Base-by-base conservation (phyloP, 1,284 basidiomycete genomes). In the Heterobasidion parviporum region DNA sequence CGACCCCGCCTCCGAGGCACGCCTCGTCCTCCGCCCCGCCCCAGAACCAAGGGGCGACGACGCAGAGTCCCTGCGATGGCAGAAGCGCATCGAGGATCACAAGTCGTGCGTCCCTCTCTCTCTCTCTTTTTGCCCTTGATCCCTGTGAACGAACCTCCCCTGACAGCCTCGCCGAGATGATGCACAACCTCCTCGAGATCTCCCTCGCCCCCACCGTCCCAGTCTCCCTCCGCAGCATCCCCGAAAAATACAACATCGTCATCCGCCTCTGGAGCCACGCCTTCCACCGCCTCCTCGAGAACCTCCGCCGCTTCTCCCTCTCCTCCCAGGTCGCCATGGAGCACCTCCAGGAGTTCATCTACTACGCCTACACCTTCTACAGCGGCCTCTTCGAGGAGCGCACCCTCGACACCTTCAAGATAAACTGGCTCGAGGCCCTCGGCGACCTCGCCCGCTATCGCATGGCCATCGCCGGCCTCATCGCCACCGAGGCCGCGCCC, bases 301-400 rank as follows among this genome's bases (percentile, higher is more conserved):
- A 89, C 10, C 81, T 99, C 43, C 87, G 94, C 7, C 87, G 89
- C 54, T 87, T 89, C 0, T 94, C 86, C 58, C 85, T 56, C 83
- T 92, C 60, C 77, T 98, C 45, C 84, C 89, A 62, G 87, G 62
- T 71, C 34, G 71, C 71, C 2, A 60, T 70, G 7, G 71, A 72
- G 44, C 66, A 71, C 47, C 65, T 72, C 2, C 70, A 72, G 65
- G 67, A 96, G 61, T 96, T 95, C 64, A 92, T 98, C 53, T 94
- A 95, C 66, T 96, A 92, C 63, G 91, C 95, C 0, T 99, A 99
- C 70, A 86, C 85, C 0, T 96, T 95, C 65, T 98, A 98, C 73
- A 89, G 93, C 0, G 85, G 87, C 48, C 79, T 99, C 7, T 78
- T 94, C 54, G 96, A 98, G 66, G 89, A 95, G 65, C 83, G 83